Base-by-base conservation (phyloP, 331 rosid genomes). In the Prunus yedoensis region DNA sequence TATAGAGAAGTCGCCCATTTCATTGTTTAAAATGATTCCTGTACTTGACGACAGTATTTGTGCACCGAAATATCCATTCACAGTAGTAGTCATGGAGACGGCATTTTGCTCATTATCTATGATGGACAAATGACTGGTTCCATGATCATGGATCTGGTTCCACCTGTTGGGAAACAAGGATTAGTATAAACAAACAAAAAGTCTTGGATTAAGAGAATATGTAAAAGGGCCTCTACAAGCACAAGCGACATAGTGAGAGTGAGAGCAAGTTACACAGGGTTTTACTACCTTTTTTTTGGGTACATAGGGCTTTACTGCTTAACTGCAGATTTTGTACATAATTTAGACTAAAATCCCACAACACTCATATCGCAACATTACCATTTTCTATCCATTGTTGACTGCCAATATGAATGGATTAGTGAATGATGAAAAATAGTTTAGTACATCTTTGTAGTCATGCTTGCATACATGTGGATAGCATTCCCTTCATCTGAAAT, bases 1-100 rank as follows among this genome's bases (percentile, higher is more conserved):
- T 1, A 90, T 84, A 43, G 96, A 88, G 83, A 94, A 94, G 84
- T 94, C 98, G 70, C 78, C 88, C 98, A 94, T 94, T 79, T 94
- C 92, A 74, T 94, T 94, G 88, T 94, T 94, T 65, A 94, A 78
- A 67, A 94, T 77, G 77, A 94, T 90, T 72, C 97, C 97, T 3
- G 95, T 91, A 79, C 89, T 90, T 28, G 83, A 78, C 27, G 96
- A 94, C 66, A 91, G 85, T 38, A 90, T 78, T 21, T 57, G 71
- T 71, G 96, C 28, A 57, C 97, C 98, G 82, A 94, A 91, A 81
- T 88, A 91, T 54, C 66, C 53, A 64, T 91, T 94, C 68, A 91
- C 70, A 0, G 95, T 91, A 41, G 80, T 62, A 17, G 95, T 94
- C 96, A 94, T 87, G 79, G 98, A 87, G 69, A 94, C 64, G 1